Evolutionary conservation across 225 moss, liverwort and hornwort genomes (phyloP).

Genomic region (Marchantia polymorpha): DNA sequence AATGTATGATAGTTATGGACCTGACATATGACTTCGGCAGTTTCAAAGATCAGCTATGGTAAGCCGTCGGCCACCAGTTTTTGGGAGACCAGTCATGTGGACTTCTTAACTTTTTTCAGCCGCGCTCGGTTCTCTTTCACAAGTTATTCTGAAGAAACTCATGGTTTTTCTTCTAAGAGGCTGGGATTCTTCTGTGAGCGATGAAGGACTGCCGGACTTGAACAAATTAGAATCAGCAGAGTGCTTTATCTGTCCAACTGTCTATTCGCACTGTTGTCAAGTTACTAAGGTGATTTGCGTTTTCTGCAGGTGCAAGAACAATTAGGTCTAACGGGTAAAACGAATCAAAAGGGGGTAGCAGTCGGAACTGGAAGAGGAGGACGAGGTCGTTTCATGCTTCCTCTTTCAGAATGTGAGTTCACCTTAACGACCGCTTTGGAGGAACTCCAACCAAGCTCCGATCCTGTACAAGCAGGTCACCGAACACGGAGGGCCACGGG

Average conservation of each 20-base stretch:
- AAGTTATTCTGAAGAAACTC: too few species aligned
- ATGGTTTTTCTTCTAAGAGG: background rate
- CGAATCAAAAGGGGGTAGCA: conserved; percentile 49
- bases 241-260: too few species aligned
- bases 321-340: conserved; percentile 59
- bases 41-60: background rate
- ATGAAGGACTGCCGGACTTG: background rate
- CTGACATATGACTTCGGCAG: background rate
- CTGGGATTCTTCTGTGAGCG: too few species aligned
- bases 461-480: conserved; percentile 47
- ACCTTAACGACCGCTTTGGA: conserved; percentile 67
- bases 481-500: conserved; percentile 81
- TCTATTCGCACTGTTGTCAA: background rate
- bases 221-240: too few species aligned
- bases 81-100: background rate
- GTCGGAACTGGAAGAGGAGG: conserved; percentile 45
- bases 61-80: background rate
- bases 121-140: background rate
- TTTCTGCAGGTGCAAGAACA: conserved; percentile 69
- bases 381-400: conserved; percentile 71
- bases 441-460: conserved; percentile 76
- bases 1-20: background rate
- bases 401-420: conserved; percentile 88
- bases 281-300: background rate
- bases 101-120: background rate